Evolutionary conservation across 805 yeast species (phyloP).

Genomic region (Pichia californica): DNA sequence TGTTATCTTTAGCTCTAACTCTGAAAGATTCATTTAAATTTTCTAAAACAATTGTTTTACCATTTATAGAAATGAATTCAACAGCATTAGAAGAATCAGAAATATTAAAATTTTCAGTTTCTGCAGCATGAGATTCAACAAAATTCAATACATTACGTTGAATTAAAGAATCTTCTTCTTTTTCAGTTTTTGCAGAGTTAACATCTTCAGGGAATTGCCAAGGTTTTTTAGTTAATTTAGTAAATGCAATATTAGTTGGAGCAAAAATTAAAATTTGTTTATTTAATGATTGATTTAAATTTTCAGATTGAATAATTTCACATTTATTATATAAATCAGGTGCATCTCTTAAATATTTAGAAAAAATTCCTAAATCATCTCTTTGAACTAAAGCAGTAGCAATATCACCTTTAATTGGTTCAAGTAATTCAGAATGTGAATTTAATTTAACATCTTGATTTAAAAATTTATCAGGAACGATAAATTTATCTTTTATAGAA

Average conservation of each 20-base stretch:
- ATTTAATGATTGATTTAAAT: constrained; percentile 1
- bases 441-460: constrained; percentile 4
- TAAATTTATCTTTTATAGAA: constrained; percentile 6
- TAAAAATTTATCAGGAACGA: constrained; percentile 11
- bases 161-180: constrained; percentile 37
- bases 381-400: constrained; percentile 35
- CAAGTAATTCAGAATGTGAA: constrained; percentile 18
- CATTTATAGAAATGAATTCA: constrained; percentile 27
- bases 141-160: constrained; percentile 49
- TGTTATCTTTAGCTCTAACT: constrained; percentile 27
- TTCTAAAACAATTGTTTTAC: constrained; percentile 32
- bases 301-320: constrained; percentile 27
- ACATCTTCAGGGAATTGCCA: constrained; percentile 71
- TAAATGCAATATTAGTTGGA: constrained; percentile 61
- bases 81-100: constrained; percentile 19
- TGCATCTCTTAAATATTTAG: constrained; percentile 65
- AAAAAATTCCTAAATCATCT: constrained; percentile 50
- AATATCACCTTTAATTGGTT: constrained; percentile 24
- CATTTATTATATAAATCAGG: constrained; percentile 42
- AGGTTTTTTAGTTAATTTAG: constrained; percentile 50
- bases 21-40: constrained; percentile 31
- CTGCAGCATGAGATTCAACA: constrained; percentile 56
- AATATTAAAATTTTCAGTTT: constrained; percentile 19
- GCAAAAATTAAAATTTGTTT: constrained; percentile 52
- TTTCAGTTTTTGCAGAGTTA: constrained; percentile 32